A percentile compares a stretch with the other conserved stretches of the same genome.
These are phyloP conservation scores for Rhodotorula sp. DNA, from an alignment of 1,284 basidiomycete species.

Conservation along the genomic window DNA sequence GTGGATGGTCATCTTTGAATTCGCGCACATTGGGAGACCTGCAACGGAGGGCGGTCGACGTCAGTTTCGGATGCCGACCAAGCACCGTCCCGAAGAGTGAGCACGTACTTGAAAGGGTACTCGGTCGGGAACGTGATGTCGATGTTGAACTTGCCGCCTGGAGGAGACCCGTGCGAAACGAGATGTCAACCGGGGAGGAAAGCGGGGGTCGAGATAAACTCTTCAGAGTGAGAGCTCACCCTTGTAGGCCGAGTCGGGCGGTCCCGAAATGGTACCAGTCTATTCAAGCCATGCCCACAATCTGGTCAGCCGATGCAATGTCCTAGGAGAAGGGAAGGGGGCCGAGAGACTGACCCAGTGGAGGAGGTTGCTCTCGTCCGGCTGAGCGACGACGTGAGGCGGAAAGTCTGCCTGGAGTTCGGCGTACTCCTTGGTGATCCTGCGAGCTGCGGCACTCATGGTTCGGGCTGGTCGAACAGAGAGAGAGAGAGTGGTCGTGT, in stretches of 20 bases:
- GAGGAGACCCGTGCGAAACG: not conserved
- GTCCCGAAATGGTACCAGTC: constrained; percentile 37
- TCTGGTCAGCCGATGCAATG: too few relatives aligned
- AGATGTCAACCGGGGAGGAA: not conserved
- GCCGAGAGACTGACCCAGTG: constrained; percentile 35
- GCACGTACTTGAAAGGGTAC: constrained; percentile 73
- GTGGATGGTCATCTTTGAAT: rapidly evolving
- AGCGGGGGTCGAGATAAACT: not conserved
- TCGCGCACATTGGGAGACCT: constrained; percentile 27
- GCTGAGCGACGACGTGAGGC: constrained; percentile 24
- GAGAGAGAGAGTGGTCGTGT: not conserved
- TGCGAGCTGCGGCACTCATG: constrained; percentile 23
- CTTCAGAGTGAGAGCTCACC: constrained; percentile 3
- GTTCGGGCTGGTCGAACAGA: not conserved
- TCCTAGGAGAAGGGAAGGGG: not conserved
- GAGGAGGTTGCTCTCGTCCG: constrained; percentile 39
- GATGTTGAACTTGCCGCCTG: constrained; percentile 74
- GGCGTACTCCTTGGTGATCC: constrained; percentile 38
- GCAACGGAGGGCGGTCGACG: not conserved
- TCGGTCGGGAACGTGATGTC: constrained; percentile 63
- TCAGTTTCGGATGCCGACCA: not conserved
- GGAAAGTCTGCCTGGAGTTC: constrained; percentile 33
- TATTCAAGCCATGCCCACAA: not conserved
- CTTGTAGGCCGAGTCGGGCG: constrained; percentile 36
- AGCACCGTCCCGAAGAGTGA: constrained; percentile 55